These are phyloP conservation scores for Sarocladium strictum DNA, from an alignment of 2,329 filamentous ascomycete species.

Conservation along the genomic window DNA sequence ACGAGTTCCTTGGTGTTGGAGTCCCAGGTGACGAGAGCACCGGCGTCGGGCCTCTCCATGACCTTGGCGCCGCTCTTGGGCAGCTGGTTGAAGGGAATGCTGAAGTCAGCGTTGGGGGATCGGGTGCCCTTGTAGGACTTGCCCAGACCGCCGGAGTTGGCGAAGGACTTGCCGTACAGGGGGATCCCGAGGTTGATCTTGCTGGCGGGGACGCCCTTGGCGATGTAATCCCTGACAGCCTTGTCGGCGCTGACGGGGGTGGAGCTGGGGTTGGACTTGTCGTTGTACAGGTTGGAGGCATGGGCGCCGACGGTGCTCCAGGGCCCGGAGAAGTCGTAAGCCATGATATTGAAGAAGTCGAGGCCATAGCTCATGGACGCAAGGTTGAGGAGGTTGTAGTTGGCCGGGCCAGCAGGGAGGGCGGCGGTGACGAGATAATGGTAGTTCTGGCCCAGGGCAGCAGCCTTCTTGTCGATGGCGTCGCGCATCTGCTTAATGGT, in stretches of 20 bases:
- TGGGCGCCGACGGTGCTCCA: conserved; percentile 62
- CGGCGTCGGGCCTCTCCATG: conserved; percentile 47
- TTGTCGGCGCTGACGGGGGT: conserved; percentile 64
- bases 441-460: conserved; percentile 32
- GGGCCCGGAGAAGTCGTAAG: conserved; percentile 66
- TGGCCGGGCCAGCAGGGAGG: conserved; percentile 37
- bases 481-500: conserved; percentile 34
- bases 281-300: conserved; percentile 62
- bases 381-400: conserved; percentile 44
- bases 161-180: conserved; percentile 69
- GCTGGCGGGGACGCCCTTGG: conserved; percentile 49
- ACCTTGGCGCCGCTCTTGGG: conserved; percentile 55
- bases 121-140: conserved; percentile 12
- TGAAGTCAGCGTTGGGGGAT: neutral
- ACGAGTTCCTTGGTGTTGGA: conserved; percentile 53
- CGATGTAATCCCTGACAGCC: conserved; percentile 59
- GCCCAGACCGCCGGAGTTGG: conserved; percentile 22
- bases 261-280: conserved; percentile 40
- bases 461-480: conserved; percentile 40
- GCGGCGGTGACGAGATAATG: conserved; percentile 48
- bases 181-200: conserved; percentile 77
- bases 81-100: conserved; percentile 55
- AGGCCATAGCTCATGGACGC: conserved; percentile 38
- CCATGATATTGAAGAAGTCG: conserved; percentile 60
- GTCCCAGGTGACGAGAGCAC: conserved; percentile 62